Evolutionary conservation across 2,329 filamentous ascomycete genomes (phyloP).

Genomic region (Hypoxylon sp.): DNA sequence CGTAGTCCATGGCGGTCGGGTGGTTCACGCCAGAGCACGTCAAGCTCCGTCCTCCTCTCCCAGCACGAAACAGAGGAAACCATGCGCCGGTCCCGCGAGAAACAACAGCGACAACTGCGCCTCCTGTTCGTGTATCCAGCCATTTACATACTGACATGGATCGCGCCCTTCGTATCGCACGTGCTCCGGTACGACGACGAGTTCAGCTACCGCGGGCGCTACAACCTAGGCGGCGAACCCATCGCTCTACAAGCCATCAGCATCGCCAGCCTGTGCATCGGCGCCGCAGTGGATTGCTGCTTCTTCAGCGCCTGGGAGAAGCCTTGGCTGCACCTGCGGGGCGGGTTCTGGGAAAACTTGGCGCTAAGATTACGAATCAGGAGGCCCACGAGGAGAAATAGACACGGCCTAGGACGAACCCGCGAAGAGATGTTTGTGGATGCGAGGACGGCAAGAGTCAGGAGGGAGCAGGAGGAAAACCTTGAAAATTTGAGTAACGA

Average conservation of each 20-base stretch:
- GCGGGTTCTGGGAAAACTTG: conserved; percentile 54
- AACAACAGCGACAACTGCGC: conserved; percentile 77
- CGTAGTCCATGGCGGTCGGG: conserved; percentile 17
- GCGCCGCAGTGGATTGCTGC: conserved; percentile 77
- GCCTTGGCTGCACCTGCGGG: conserved; percentile 74
- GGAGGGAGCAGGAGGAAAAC: conserved; percentile 67
- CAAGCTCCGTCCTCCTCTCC: conserved; percentile 41
- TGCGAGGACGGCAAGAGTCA: conserved; percentile 62
- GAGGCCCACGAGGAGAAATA: conserved; percentile 23
- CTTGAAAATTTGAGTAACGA: conserved; percentile 45
- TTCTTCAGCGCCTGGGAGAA: conserved; percentile 79
- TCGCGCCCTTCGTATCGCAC: conserved; percentile 78
- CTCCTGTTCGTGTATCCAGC: conserved; percentile 83
- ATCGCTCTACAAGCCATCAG: conserved; percentile 69
- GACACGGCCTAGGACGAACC: conserved; percentile 59
- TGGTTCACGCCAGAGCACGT: conserved; percentile 8
- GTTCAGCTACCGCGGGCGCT: background rate
- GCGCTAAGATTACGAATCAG: conserved; percentile 44
- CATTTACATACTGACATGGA: conserved; percentile 80
- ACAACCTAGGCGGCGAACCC: conserved; percentile 53
- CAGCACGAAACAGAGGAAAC: conserved; percentile 52
- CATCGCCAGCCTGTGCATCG: conserved; percentile 72
- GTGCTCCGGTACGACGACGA: conserved; percentile 68
- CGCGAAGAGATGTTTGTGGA: conserved; percentile 69
- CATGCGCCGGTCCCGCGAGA: conserved; percentile 62